Conservation (phyloP, 192 early-diverging fungal species). For the Backusella tuberculispora region DNA sequence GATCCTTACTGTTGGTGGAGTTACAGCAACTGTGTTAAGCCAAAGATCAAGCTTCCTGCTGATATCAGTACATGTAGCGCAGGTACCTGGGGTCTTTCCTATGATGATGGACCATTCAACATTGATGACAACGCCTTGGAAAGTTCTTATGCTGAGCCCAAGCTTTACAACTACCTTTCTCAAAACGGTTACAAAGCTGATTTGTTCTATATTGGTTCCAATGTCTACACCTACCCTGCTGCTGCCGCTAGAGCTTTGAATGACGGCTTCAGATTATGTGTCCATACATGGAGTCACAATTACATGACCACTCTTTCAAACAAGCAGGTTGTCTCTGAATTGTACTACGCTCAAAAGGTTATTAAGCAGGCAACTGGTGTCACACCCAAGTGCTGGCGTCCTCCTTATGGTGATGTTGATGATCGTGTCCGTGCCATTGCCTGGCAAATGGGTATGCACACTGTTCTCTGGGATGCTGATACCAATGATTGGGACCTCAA, state of each 20-base stretch:
- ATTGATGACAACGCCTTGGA: not conserved
- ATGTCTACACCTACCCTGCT: slow-evolving; percentile 41
- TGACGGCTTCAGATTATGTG: slow-evolving; percentile 62
- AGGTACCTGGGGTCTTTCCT: slow-evolving; percentile 46
- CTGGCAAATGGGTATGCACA: slow-evolving; percentile 31
- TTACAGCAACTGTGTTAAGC: slow-evolving; percentile 25
- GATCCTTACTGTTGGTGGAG: slow-evolving; percentile 37
- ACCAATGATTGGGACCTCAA: slow-evolving; percentile 48
- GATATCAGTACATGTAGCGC: slow-evolving; percentile 28
- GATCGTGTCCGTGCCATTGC: slow-evolving; percentile 46
- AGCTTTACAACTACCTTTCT: slow-evolving; percentile 32
- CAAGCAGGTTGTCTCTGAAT: slow-evolving; percentile 54
- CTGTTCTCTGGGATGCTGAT: slow-evolving; percentile 31
- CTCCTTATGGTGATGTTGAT: slow-evolving; percentile 55
- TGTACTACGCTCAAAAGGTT: slow-evolving; percentile 42
- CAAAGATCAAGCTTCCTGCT: slow-evolving; percentile 20
- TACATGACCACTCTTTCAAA: slow-evolving; percentile 49
- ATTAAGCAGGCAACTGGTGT: slow-evolving; percentile 51
- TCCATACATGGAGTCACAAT: slow-evolving; percentile 56
- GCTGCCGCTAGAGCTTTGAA: slow-evolving; percentile 40
- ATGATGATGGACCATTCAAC: slow-evolving; percentile 49
- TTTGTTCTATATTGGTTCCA: slow-evolving; percentile 43
- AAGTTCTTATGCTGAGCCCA: slow-evolving; percentile 19
- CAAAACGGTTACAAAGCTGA: slow-evolving; percentile 18
- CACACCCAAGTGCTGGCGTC: slow-evolving; percentile 47